These are phyloP conservation scores for Ophiostoma australiae DNA, from an alignment of 2,329 filamentous ascomycete genomes.

Conservation along the genomic window DNA sequence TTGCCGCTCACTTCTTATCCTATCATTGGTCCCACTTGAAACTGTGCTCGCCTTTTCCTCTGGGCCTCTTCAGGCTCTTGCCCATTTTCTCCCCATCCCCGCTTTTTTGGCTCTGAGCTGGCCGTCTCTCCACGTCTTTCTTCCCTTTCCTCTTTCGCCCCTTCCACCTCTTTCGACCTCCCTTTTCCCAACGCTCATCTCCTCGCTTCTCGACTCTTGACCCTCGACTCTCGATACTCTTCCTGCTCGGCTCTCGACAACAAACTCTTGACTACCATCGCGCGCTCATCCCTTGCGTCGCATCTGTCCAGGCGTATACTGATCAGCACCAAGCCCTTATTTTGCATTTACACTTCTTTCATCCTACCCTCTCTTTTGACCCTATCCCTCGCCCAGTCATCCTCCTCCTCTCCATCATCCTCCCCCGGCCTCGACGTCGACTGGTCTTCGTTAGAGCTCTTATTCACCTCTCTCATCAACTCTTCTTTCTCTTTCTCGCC, in stretches of 20 bases:
- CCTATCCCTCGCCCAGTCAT: neutral
- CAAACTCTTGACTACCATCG: slow-evolving; percentile 23
- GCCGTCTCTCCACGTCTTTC: slow-evolving; percentile 22
- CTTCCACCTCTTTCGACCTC: slow-evolving; percentile 23
- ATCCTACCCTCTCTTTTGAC: neutral
- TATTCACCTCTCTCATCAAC: neutral
- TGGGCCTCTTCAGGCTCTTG: slow-evolving; percentile 8
- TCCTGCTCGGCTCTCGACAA: slow-evolving; percentile 29
- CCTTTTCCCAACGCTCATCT: neutral
- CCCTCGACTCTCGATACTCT: slow-evolving; percentile 18
- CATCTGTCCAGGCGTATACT: slow-evolving; percentile 13
- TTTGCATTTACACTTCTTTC: slow-evolving; percentile 15
- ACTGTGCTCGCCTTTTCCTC: neutral
- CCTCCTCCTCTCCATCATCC: neutral
- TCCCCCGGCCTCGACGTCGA: neutral
- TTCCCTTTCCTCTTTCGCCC: slow-evolving; percentile 13
- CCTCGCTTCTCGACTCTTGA: neutral
- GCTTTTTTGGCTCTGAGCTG: slow-evolving; percentile 2
- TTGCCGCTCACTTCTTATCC: neutral
- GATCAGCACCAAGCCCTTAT: slow-evolving; percentile 25
- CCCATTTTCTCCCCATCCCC: slow-evolving; percentile 18
- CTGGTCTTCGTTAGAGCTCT: neutral
- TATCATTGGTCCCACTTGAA: neutral
- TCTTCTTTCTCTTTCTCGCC: neutral
- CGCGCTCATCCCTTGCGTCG: slow-evolving; percentile 26